Conservation (phyloP, 495 filamentous ascomycete species). For the Annulohypoxylon bovei region DNA sequence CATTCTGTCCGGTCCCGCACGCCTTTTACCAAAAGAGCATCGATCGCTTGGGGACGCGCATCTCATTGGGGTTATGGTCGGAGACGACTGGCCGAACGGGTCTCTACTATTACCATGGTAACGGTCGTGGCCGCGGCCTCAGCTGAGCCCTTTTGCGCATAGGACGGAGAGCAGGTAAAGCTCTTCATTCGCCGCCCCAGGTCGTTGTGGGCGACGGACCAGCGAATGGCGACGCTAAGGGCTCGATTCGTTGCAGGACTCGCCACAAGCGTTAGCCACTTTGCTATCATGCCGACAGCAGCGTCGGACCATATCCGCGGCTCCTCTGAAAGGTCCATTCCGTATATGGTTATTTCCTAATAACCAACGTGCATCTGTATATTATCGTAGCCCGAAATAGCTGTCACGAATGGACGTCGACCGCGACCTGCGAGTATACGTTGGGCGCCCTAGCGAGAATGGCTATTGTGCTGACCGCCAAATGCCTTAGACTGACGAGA, state of each 20-base stretch:
- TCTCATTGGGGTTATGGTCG: slow-evolving; percentile 15
- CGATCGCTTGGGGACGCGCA: slow-evolving; percentile 38
- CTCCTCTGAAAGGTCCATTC: slow-evolving; percentile 11
- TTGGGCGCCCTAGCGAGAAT: slow-evolving; percentile 10
- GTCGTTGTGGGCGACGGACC: slow-evolving; percentile 16
- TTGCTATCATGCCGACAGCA: slow-evolving; percentile 17
- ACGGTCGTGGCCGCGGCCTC: slow-evolving; percentile 25
- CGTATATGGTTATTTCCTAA: slow-evolving; percentile 21
- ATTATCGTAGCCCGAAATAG: slow-evolving; percentile 22
- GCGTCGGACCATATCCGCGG: slow-evolving; percentile 16
- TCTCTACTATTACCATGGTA: slow-evolving; percentile 34
- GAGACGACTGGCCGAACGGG: slow-evolving; percentile 25
- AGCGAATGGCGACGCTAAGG: slow-evolving; percentile 32
- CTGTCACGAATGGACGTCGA: slow-evolving; percentile 24
- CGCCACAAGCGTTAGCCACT: slow-evolving; percentile 38
- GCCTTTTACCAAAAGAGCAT: slow-evolving; percentile 34
- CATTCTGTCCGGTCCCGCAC: slow-evolving; percentile 35
- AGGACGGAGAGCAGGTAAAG: slow-evolving; percentile 19
- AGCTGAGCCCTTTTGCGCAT: slow-evolving; percentile 36
- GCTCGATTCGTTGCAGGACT: slow-evolving; percentile 31
- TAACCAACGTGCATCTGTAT: slow-evolving; percentile 34
- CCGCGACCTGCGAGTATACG: slow-evolving; percentile 20
- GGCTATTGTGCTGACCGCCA: slow-evolving; percentile 33
- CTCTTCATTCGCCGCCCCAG: slow-evolving; percentile 35
- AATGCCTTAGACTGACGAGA: slow-evolving; percentile 30